Evolutionary conservation across 164 flowering plant genomes (phyloP).

Genomic region (Kingdonia uniflora): DNA sequence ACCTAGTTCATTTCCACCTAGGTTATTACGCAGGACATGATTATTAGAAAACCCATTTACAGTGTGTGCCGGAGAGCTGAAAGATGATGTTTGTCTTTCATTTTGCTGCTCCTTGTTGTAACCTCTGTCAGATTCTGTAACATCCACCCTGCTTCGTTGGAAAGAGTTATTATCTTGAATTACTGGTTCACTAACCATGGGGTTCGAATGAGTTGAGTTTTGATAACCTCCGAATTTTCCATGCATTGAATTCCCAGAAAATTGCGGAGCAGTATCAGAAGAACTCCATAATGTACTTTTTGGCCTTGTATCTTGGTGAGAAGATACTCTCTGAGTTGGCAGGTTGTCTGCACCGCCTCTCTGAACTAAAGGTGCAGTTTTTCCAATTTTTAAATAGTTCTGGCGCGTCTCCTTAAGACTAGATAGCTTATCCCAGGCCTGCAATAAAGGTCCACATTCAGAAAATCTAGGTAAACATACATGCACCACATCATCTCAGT

Average conservation of each 20-base stretch:
- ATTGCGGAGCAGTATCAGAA: slow-evolving; percentile 12
- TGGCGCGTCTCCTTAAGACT: slow-evolving; percentile 38
- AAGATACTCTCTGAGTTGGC: slow-evolving; percentile 5
- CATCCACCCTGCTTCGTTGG: slow-evolving; percentile 10
- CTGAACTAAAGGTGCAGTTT: slow-evolving; percentile 32
- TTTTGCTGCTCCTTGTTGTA: slow-evolving; percentile 6
- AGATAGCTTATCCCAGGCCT: slow-evolving; percentile 85
- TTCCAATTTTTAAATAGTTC: slow-evolving; percentile 65
- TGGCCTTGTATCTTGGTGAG: slow-evolving; percentile 15
- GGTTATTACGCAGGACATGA: slow-evolving; percentile 10
- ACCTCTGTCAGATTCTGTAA: slow-evolving; percentile 16
- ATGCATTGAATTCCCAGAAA: slow-evolving; percentile 9
- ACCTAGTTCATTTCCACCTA: slow-evolving; percentile 11
- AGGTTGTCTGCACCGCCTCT: slow-evolving; percentile 12
- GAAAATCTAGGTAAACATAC: neutral
- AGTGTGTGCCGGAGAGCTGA: slow-evolving; percentile 11
- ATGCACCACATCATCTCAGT: too few relatives aligned
- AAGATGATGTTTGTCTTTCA: slow-evolving; percentile 13
- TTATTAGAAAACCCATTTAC: slow-evolving; percentile 14
- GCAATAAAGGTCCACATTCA: slow-evolving; percentile 14
- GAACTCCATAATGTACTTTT: slow-evolving; percentile 21
- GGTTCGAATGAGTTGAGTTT: slow-evolving; percentile 15
- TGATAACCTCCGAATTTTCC: slow-evolving; percentile 15
- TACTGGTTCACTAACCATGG: slow-evolving; percentile 13
- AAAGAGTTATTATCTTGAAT: slow-evolving; percentile 9